Percentiles rank a stretch among this genome's conserved stretches.
These are phyloP conservation scores for Luffa acutangula DNA, from an alignment of 306 rosid species.

Conservation along the genomic window DNA sequence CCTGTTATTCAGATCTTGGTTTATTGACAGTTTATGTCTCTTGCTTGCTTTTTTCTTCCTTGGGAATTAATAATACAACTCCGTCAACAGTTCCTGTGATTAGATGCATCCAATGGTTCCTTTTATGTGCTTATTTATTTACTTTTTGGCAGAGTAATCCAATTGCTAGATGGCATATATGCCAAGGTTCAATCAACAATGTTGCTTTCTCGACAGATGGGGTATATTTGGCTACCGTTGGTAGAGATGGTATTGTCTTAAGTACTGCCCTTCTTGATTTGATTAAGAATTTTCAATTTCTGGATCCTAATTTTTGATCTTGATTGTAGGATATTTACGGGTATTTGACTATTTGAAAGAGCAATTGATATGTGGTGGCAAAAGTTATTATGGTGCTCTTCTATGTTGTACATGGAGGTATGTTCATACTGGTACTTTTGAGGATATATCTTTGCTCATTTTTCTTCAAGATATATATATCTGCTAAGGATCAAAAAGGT, in stretches of 20 bases:
- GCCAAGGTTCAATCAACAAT: slow-evolving; percentile 78
- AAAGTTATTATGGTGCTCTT: slow-evolving; percentile 96
- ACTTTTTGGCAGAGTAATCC: slow-evolving; percentile 69
- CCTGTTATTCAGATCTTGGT: not conserved
- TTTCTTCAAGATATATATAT: not conserved
- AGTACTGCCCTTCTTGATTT: not conserved
- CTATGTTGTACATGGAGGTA: slow-evolving; percentile 95
- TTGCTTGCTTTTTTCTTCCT: not conserved
- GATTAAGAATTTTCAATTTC: not conserved
- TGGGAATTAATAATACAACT: not conserved
- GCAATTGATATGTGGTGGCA: slow-evolving; percentile 86
- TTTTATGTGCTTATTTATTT: not conserved
- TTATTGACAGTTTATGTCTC: not conserved
- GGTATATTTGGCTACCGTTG: slow-evolving; percentile 68
- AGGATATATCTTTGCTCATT: not conserved
- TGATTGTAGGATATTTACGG: slow-evolving; percentile 70
- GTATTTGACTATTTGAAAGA: slow-evolving; percentile 86
- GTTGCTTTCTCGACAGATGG: slow-evolving; percentile 86
- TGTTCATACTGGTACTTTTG: not conserved
- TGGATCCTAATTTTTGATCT: slow-evolving; percentile 16
- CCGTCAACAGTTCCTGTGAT: not conserved
- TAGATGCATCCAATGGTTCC: not conserved
- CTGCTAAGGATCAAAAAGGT: slow-evolving; percentile 3
- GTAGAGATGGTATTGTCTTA: slow-evolving; percentile 74
- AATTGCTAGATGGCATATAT: slow-evolving; percentile 90